Evolutionary conservation across 2,329 filamentous ascomycete species (phyloP).

Genomic region (Beauveria pseudobassiana): DNA sequence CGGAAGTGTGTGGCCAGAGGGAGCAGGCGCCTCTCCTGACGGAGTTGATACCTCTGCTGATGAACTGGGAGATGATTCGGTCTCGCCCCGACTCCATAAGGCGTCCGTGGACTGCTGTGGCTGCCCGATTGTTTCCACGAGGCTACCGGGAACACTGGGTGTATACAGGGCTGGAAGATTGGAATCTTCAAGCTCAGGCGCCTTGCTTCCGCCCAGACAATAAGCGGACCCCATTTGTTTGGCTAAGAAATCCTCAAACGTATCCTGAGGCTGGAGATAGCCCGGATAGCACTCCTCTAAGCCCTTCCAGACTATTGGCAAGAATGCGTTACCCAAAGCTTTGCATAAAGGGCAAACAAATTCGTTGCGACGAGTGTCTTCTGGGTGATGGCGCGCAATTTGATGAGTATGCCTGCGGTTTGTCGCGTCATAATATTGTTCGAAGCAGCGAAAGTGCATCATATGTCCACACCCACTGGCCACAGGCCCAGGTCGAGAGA

Average conservation of each 20-base stretch:
- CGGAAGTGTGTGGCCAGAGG: slow-evolving; percentile 3
- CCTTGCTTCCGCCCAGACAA: slow-evolving; percentile 33
- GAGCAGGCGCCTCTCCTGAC: slow-evolving; percentile 21
- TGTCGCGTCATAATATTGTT: slow-evolving; percentile 81
- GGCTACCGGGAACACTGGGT: slow-evolving; percentile 31
- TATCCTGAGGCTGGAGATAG: slow-evolving; percentile 49
- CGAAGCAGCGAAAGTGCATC: slow-evolving; percentile 96
- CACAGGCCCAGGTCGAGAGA: slow-evolving; percentile 66
- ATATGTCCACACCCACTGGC: slow-evolving; percentile 93
- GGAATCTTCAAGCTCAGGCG: slow-evolving; percentile 25
- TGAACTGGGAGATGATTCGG: slow-evolving; percentile 27
- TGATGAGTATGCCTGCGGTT: slow-evolving; percentile 79
- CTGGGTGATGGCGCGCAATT: slow-evolving; percentile 89
- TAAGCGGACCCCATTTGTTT: slow-evolving; percentile 43
- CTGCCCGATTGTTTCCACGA: slow-evolving; percentile 31
- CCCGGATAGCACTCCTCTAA: slow-evolving; percentile 79
- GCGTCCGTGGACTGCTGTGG: slow-evolving; percentile 29
- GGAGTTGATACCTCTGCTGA: slow-evolving; percentile 37
- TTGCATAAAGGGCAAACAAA: slow-evolving; percentile 97
- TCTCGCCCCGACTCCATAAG: slow-evolving; percentile 34
- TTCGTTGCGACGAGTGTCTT: slow-evolving; percentile 69
- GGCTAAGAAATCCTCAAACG: slow-evolving; percentile 64
- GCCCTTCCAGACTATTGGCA: slow-evolving; percentile 92
- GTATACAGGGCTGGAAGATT: slow-evolving; percentile 24
- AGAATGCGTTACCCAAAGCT: slow-evolving; percentile 86